phyloP scores from a whole-genome alignment of 768 basidiomycete species.

The Termitomyces sp. region DNA sequence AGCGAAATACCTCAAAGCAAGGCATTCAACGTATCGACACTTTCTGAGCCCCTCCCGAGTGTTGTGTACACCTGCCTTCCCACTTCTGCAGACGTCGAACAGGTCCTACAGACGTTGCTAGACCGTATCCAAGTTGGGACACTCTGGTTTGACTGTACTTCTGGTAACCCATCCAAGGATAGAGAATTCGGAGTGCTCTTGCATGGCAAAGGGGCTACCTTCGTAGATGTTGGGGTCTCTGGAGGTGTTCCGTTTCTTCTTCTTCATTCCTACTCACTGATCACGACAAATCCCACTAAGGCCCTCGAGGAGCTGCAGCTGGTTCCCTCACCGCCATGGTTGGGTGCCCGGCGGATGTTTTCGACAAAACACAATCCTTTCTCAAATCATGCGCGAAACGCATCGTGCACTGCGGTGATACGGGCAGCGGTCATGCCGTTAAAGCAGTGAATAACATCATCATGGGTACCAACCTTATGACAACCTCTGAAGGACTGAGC shows the following conservation, averaged over 20 bases:
- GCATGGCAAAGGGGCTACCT: background rate
- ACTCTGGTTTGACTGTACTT: conserved; percentile 10
- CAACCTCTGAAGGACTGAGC: conserved; percentile 8
- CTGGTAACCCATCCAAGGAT: conserved; percentile 4
- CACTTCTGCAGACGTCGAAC: conserved; percentile 5
- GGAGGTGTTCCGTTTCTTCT: background rate
- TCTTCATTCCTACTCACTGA: background rate
- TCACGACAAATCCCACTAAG: background rate
- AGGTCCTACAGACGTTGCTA: background rate
- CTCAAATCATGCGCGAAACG: background rate
- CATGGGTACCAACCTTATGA: conserved; percentile 5
- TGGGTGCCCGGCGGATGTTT: conserved; percentile 4
- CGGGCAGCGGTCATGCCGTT: conserved; percentile 9
- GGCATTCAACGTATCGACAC: background rate
- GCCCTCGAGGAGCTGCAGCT: conserved; percentile 7
- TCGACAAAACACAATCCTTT: background rate
- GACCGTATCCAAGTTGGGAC: conserved; percentile 1
- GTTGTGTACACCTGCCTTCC: conserved; percentile 10
- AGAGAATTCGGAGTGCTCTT: background rate
- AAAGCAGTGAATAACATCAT: conserved; percentile 12
- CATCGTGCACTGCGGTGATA: conserved; percentile 6
- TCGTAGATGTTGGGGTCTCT: conserved; percentile 6
- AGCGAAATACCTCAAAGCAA: conserved; percentile 1
- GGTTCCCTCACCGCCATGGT: conserved; percentile 9
- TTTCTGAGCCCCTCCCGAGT: conserved; percentile 2